Evolutionary conservation across 179 eudicot species (phyloP).

Genomic region (Pouteria campechiana): DNA sequence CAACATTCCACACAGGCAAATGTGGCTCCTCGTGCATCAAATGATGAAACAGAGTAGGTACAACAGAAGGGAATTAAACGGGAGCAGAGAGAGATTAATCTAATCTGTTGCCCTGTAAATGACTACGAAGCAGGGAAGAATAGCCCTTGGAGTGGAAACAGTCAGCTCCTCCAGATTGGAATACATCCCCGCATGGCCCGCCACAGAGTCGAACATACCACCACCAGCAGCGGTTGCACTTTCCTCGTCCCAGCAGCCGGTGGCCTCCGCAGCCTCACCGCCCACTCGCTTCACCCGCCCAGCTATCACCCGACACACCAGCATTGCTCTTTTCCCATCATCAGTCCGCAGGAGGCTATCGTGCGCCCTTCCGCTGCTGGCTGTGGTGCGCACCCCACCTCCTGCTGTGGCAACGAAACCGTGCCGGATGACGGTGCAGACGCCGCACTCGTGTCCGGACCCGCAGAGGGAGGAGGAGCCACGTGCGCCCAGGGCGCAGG

Average conservation of each 20-base stretch:
- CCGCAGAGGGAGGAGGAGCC: constrained; percentile 62
- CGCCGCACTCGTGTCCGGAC: constrained; percentile 56
- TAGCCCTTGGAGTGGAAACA: constrained; percentile 67
- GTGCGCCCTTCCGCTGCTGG: constrained; percentile 88
- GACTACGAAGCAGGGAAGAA: constrained; percentile 92
- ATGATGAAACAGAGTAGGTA: too few species aligned
- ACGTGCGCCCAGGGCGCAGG: constrained; percentile 72
- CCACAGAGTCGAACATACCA: constrained; percentile 52
- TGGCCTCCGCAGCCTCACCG: constrained; percentile 16
- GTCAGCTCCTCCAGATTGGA: constrained; percentile 66
- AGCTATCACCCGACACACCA: constrained; percentile 89
- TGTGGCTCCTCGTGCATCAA: too few species aligned
- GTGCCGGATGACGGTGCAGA: constrained; percentile 75
- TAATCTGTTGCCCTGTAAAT: constrained; percentile 82
- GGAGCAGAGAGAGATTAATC: too few species aligned
- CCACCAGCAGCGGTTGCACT: not conserved
- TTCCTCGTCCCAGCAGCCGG: too few species aligned
- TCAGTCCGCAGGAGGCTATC: constrained; percentile 35
- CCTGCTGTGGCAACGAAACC: constrained; percentile 58
- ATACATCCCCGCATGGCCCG: constrained; percentile 51
- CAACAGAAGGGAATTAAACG: too few species aligned
- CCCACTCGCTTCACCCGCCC: constrained; percentile 51
- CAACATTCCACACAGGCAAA: too few species aligned
- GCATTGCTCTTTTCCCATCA: constrained; percentile 67
- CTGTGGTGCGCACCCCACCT: constrained; percentile 63